These are phyloP conservation scores for Waltergamsia citrina DNA, from an alignment of 2,329 filamentous ascomycete genomes.

Conservation along the genomic window DNA sequence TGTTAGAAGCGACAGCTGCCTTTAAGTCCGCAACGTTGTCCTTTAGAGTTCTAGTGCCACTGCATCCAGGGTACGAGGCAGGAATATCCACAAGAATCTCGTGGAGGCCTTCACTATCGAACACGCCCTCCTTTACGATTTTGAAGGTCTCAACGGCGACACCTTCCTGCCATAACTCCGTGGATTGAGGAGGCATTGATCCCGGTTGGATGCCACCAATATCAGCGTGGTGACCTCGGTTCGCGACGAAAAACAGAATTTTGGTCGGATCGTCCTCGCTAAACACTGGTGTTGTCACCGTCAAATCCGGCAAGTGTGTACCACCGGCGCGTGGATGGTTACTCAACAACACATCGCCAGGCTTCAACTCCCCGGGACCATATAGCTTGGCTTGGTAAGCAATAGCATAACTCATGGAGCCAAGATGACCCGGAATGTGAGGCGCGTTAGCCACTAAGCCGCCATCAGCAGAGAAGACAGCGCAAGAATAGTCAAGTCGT, in stretches of 20 bases:
- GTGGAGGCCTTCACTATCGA: constrained; percentile 31
- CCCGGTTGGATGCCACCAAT: constrained; percentile 57
- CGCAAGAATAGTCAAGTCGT: constrained; percentile 69
- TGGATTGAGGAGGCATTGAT: constrained; percentile 64
- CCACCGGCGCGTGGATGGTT: constrained; percentile 43
- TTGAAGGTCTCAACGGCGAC: constrained; percentile 38
- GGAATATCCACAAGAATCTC: constrained; percentile 36
- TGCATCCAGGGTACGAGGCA: constrained; percentile 17
- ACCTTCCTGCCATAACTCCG: constrained; percentile 48
- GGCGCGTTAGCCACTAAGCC: constrained; percentile 67
- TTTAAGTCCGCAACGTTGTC: constrained; percentile 85
- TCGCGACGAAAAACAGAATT: constrained; percentile 22
- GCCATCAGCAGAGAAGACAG: constrained; percentile 64
- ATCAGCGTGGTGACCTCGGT: constrained; percentile 22
- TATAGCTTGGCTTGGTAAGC: constrained; percentile 59
- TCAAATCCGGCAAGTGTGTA: constrained; percentile 16
- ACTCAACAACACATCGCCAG: constrained; percentile 65
- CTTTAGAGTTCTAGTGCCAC: constrained; percentile 58
- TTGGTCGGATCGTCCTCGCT: constrained; percentile 14
- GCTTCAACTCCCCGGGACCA: constrained; percentile 55
- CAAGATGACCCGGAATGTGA: constrained; percentile 66
- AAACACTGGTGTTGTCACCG: constrained; percentile 16
- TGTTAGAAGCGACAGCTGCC: constrained; percentile 77
- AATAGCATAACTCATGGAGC: constrained; percentile 71
- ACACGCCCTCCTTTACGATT: constrained; percentile 14